Percentiles rank a stretch among this genome's conserved stretches.
Evolutionary conservation across 2,329 filamentous ascomycete genomes (phyloP).

Genomic region (Penicillium capsulatum): DNA sequence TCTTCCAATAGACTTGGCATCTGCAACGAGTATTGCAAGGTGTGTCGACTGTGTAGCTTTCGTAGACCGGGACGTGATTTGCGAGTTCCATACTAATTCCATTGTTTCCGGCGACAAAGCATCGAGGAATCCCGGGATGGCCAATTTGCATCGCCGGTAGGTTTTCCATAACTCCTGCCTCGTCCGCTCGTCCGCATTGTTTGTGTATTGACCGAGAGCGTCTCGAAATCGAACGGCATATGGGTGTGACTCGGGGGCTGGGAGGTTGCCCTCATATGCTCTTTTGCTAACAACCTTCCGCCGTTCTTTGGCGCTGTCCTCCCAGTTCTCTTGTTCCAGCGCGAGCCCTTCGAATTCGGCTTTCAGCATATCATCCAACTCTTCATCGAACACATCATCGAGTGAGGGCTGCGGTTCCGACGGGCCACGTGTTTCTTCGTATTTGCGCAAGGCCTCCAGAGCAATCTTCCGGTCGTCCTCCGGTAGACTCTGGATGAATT

Average conservation of each 20-base stretch:
- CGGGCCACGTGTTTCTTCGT: conserved; percentile 36
- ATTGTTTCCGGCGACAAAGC: conserved; percentile 59
- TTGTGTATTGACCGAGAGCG: conserved; percentile 30
- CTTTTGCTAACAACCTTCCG: conserved; percentile 17
- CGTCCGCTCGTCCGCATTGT: conserved; percentile 28
- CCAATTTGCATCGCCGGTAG: conserved; percentile 49
- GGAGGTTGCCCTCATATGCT: conserved; percentile 32
- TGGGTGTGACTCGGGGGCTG: conserved; percentile 34
- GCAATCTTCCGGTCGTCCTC: conserved; percentile 41
- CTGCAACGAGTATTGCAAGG: conserved; percentile 59
- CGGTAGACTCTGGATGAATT: conserved; percentile 42
- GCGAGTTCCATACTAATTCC: conserved; percentile 63
- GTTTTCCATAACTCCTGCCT: conserved; percentile 46
- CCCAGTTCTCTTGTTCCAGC: conserved; percentile 37
- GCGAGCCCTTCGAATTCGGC: conserved; percentile 38
- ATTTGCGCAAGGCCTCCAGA: conserved; percentile 41
- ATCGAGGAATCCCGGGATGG: conserved; percentile 46
- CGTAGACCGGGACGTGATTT: conserved; percentile 42
- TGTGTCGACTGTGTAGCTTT: conserved; percentile 54
- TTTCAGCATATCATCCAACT: conserved; percentile 40
- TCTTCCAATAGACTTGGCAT: conserved; percentile 60
- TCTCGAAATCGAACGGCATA: conserved; percentile 42
- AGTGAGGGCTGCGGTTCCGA: conserved; percentile 24
- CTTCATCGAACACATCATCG: conserved; percentile 40
- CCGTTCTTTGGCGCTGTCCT: conserved; percentile 22